Base-by-base conservation (phyloP, 2,329 filamentous ascomycete species). In the Colletotrichum euphorbiae region DNA sequence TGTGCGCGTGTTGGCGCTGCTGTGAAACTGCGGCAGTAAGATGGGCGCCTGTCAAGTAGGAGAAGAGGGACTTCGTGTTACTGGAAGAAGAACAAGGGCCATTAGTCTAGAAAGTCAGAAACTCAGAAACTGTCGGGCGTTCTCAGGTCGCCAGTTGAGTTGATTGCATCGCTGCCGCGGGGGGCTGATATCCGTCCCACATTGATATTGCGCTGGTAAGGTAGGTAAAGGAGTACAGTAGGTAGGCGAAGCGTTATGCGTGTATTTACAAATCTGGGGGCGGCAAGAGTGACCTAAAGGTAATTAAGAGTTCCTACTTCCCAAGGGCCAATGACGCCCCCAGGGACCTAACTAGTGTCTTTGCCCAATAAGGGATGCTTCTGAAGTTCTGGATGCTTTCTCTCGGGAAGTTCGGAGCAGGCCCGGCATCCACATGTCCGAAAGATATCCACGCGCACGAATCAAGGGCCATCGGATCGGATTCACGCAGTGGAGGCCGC, bases 371-470 rank as follows among this genome's bases (percentile, higher is more conserved):
- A 54, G 12, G 21, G 48, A 24, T 15, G 24, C 33, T 21, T 46
- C 57, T 42, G 48, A 17, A 17, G 24, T 21, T 46, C 57, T 42
- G 48, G 15, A 17, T 12, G 28, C 28, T 31, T 21, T 69, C 54
- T 31, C 31, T 69, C 61, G 61, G 66, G 46, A 66, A 59, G 66
- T 55, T 69, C 61, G 66, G 66, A 15, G 46, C 61, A 17, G 65
- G 48, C n/a, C 52, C 52, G 61, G 48, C 46, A 60, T 48, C 65
- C 65, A 68, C 65, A 43, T 65, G 21, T 55, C 65, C 65, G 65
- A 68, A 46, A 33, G 46, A 65, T 65, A 65, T n/a, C n/a, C n/a
- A n/a, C 60, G 65, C 65, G 65, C 61, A 68, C 65, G 61, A 65
- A 67, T 67, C 45, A 52, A 54, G 24, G 40, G n/a, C 11, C 17